Evolutionary conservation across 2,329 filamentous ascomycete genomes (phyloP).

Genomic region (Colletotrichum aenigma): DNA sequence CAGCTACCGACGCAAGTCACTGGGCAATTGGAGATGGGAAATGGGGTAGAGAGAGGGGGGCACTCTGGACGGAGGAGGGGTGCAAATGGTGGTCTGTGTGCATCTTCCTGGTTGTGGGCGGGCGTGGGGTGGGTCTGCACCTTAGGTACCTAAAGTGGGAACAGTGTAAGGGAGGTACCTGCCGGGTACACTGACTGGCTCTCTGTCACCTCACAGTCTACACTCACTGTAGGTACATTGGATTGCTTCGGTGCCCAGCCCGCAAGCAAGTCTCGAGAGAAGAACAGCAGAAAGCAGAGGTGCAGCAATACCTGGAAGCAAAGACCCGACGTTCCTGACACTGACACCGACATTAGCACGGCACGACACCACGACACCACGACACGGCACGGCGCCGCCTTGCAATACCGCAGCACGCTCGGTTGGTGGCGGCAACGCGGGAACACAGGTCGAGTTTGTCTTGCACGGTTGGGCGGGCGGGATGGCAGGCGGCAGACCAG

Average conservation of each 20-base stretch:
- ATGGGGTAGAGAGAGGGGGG: background rate
- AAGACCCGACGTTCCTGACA: background rate
- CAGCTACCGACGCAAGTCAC: background rate
- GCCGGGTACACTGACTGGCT: background rate
- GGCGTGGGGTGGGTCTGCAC: background rate
- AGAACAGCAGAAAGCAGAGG: background rate
- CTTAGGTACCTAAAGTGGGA: background rate
- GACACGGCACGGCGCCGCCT: background rate
- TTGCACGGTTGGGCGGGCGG: background rate
- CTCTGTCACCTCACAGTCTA: background rate
- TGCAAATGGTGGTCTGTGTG: conserved; percentile 4
- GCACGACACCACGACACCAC: background rate
- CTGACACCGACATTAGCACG: background rate
- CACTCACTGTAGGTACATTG: background rate
- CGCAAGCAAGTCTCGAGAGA: background rate
- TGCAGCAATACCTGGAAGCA: background rate
- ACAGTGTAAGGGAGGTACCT: background rate
- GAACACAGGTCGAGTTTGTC: background rate
- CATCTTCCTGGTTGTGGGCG: background rate
- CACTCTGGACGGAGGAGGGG: background rate
- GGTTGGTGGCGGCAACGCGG: background rate
- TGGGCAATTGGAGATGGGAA: background rate
- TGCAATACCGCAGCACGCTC: background rate
- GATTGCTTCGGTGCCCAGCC: background rate
- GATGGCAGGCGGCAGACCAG: background rate